phyloP scores from a whole-genome alignment of 495 filamentous ascomycete genomes.

The Penicillium pancosmium region DNA sequence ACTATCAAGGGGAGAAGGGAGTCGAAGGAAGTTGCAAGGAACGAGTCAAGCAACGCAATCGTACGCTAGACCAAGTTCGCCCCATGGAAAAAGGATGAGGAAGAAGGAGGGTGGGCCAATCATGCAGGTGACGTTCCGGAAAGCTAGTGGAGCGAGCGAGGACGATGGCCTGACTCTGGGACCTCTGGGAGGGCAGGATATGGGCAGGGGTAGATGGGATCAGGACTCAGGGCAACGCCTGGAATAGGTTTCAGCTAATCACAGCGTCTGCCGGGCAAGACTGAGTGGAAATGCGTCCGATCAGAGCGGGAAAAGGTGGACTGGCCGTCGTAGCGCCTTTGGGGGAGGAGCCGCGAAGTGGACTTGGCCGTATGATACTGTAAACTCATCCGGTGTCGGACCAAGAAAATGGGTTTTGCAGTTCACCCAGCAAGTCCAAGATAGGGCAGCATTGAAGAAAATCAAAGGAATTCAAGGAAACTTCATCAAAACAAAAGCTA shows the following conservation, averaged over 20 bases:
- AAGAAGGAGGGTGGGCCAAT: conserved; percentile 30
- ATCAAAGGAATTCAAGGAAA: not conserved
- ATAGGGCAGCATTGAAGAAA: not conserved
- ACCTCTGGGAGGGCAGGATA: conserved; percentile 20
- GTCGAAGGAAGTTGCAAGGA: conserved; percentile 7
- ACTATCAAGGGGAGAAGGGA: conserved; percentile 5
- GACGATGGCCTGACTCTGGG: conserved; percentile 40
- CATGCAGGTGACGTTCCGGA: conserved; percentile 34
- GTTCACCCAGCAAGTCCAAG: not conserved
- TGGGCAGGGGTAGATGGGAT: conserved; percentile 23
- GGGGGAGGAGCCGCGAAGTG: conserved; percentile 20
- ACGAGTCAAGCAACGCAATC: conserved; percentile 17
- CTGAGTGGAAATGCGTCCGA: conserved; percentile 22
- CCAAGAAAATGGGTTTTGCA: conserved; percentile 8
- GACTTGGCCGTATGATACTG: conserved; percentile 17
- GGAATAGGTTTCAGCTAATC: conserved; percentile 26
- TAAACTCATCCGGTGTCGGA: conserved; percentile 24
- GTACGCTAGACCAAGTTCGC: conserved; percentile 19
- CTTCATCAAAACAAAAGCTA: not conserved
- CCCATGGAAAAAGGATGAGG: conserved; percentile 25
- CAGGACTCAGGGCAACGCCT: conserved; percentile 25
- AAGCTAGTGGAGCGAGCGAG: conserved; percentile 32
- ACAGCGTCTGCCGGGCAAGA: conserved; percentile 14
- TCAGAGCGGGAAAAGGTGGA: conserved; percentile 25
- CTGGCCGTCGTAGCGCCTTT: conserved; percentile 5